Evolutionary conservation across 345 rosid genomes (phyloP), one percentile per base, ranked within the genome.

Genomic region (Clausena lansium): DNA sequence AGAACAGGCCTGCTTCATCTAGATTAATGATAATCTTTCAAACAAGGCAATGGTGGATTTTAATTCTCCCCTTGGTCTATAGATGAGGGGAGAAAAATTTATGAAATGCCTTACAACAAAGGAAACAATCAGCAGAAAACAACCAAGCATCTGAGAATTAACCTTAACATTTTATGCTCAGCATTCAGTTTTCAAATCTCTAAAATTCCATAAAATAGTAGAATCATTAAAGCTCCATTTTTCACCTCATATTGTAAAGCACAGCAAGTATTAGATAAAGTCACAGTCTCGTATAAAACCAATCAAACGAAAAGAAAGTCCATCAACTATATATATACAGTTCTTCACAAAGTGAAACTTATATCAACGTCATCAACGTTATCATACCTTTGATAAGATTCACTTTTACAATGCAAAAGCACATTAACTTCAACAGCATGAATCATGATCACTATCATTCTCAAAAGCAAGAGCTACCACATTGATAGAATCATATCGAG

Each of bases 401-500:
- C 86, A 79, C 69, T 73, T 33, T 82, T 84, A 82, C 93, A 64
- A 75, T 19, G 84, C 73, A 95, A 60, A 82, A 95, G 95, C 67
- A 88, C 92, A 77, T 76, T 77, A 71, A 86, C 79, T 71, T 85
- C 93, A 77, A 81, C 64, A 63, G 67, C 78, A 70, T 84, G n/a
- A n/a, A n/a, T n/a, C n/a, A n/a, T 84, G 70, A 82, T 76, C 90
- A 81, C 81, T 55, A 61, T 95, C 97, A 89, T 78, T 87, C 85
- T 90, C 94, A 86, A 91, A 76, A 71, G 88, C 94, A 65, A 93
- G 89, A 80, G 89, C 86, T 80, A 94, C 63, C 39, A 90, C 79
- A 82, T 87, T 91, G 80, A 93, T 82, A 50, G 97, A 90, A 86
- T 95, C 98, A 85, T 86, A 88, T 61, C 89, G 90, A 84, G 99